Conservation (phyloP, 805 yeast genomes). For the Wickerhamiella galacta region DNA sequence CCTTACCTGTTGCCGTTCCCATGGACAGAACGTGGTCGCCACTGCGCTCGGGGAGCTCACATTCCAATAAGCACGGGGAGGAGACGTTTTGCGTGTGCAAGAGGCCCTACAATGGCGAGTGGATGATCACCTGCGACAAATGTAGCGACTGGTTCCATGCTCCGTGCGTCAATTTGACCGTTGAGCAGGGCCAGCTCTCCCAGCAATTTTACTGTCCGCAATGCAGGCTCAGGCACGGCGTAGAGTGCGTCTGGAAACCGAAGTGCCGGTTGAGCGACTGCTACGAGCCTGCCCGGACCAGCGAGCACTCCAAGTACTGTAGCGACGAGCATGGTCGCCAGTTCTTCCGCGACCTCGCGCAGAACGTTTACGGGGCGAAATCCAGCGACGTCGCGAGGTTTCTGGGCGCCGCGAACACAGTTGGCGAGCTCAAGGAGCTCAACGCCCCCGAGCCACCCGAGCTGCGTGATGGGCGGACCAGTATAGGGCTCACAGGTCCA, state of each 20-base stretch:
- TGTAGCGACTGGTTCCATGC: constrained; percentile 95
- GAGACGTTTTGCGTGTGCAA: background rate
- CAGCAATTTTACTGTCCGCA: background rate
- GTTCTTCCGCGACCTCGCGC: background rate
- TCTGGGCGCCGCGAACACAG: background rate
- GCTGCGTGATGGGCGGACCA: background rate
- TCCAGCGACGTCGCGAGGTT: background rate
- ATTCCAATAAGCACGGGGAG: background rate
- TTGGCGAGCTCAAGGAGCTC: background rate
- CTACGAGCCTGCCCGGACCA: constrained; percentile 28
- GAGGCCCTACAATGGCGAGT: background rate
- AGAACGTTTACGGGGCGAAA: background rate
- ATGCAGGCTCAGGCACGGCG: background rate
- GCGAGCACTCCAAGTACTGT: background rate
- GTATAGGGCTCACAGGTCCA: background rate
- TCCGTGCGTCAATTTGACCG: constrained; percentile 34
- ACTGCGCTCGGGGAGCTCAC: background rate
- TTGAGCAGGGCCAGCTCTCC: background rate
- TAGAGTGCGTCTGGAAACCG: constrained; percentile 37
- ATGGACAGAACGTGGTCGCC: background rate
- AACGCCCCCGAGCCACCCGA: background rate
- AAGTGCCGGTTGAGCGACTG: constrained; percentile 54
- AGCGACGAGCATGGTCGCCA: background rate
- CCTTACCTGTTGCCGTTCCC: background rate
- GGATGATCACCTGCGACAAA: constrained; percentile 86